These are phyloP conservation scores for Solanum clarkiae DNA, from an alignment of 257 asterid genomes.

Conservation along the genomic window DNA sequence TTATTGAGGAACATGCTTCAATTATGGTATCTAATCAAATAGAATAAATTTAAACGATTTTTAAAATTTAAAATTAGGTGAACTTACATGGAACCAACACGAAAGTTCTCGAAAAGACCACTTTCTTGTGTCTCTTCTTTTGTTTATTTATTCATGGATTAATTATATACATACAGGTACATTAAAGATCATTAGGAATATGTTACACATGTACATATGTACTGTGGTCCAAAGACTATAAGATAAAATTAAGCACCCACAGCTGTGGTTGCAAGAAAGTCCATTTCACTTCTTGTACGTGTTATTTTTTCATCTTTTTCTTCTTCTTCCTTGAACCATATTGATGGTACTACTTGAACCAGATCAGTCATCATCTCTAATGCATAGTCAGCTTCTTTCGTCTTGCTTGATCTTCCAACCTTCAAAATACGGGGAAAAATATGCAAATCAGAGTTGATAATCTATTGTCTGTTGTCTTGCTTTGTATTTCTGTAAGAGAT, in stretches of 20 bases:
- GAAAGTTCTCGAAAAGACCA: neutral
- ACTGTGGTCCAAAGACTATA: neutral
- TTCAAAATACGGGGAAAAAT: neutral
- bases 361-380: conserved; percentile 33
- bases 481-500: neutral
- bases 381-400: conserved; percentile 66
- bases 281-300: conserved; percentile 36
- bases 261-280: conserved; percentile 29
- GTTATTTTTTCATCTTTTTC: conserved; percentile 9
- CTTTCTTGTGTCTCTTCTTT: neutral
- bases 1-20: too few species aligned
- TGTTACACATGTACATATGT: neutral
- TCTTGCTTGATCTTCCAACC: conserved; percentile 59
- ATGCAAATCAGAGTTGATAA: neutral
- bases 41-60: neutral
- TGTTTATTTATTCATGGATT: neutral
- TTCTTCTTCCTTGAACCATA: conserved; percentile 40
- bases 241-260: conserved; percentile 41
- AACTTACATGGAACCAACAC: neutral
- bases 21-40: too few species aligned
- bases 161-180: neutral
- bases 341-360: conserved; percentile 55
- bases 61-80: neutral
- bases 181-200: neutral
- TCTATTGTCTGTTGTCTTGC: neutral